Conservation (phyloP, 1,284 basidiomycete genomes). For the Puccinia triticina region DNA sequence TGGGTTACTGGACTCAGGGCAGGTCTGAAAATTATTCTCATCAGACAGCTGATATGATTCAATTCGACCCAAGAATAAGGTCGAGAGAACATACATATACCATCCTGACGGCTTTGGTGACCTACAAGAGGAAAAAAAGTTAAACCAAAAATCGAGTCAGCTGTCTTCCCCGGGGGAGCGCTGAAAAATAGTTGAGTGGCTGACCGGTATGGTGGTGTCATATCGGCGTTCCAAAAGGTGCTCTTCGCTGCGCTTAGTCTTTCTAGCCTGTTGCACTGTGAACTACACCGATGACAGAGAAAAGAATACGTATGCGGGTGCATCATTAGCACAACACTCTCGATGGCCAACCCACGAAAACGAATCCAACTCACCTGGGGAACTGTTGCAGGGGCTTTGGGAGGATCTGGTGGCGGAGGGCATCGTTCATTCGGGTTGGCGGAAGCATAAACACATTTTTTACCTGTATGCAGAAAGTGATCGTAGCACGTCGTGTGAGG, state of each 20-base stretch:
- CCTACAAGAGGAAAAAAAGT: background rate
- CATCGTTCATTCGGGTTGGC: background rate
- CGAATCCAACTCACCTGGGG: background rate
- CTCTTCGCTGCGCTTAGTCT: background rate
- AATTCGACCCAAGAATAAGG: no score
- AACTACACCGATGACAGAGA: background rate
- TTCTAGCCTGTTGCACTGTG: background rate
- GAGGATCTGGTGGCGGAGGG: background rate
- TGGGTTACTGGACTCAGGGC: background rate
- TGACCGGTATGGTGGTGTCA: constrained; percentile 18
- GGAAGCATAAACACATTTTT: constrained; percentile 8
- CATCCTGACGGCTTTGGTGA: background rate
- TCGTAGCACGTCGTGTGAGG: constrained; percentile 25
- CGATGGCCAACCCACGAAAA: background rate
- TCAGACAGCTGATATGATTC: no score
- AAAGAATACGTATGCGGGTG: no score
- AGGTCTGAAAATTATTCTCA: constrained; percentile 5
- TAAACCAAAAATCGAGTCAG: background rate
- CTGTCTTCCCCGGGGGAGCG: background rate
- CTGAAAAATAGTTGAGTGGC: background rate
- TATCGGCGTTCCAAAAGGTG: constrained; percentile 13
- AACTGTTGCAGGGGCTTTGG: constrained; percentile 30
- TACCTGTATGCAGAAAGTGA: constrained; percentile 35
- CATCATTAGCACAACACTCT: no score
- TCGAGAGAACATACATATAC: no score